A percentile compares a stretch with the other conserved stretches of the same genome.
Conservation (phyloP, 768 basidiomycete genomes). For the Lactifluus volemus region DNA sequence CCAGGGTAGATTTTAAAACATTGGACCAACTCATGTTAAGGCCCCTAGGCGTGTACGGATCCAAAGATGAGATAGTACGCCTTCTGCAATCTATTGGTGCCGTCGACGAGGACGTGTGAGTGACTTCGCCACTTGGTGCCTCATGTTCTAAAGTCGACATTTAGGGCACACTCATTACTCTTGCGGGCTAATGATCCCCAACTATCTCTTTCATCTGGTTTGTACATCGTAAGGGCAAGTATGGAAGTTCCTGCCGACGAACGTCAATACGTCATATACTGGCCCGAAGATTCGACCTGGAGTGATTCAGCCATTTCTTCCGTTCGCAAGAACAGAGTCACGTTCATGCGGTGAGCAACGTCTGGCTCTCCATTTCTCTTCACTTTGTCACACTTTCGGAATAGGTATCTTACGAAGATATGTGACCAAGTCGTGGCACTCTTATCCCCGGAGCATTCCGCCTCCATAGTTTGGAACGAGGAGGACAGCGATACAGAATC, state of each 20-base stretch:
- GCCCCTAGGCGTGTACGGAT: constrained; percentile 51
- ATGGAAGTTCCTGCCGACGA: constrained; percentile 14
- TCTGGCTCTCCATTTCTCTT: not conserved
- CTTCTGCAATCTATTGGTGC: constrained; percentile 32
- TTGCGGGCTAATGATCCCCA: constrained; percentile 7
- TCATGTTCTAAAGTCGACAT: not conserved
- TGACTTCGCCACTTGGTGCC: not conserved
- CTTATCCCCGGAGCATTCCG: constrained; percentile 40
- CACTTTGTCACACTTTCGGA: not conserved
- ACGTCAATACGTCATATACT: constrained; percentile 43
- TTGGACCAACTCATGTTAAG: constrained; percentile 40
- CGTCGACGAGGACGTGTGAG: constrained; percentile 36
- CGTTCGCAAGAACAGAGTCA: constrained; percentile 43
- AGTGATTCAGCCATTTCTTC: constrained; percentile 37
- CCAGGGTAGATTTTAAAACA: constrained; percentile 45
- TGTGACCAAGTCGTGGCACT: constrained; percentile 46
- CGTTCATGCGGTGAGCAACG: constrained; percentile 47
- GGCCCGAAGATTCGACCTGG: constrained; percentile 57
- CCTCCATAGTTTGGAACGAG: constrained; percentile 38
- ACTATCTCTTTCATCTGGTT: constrained; percentile 37
- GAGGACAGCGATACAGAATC: constrained; percentile 22
- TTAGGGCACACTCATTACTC: constrained; percentile 20
- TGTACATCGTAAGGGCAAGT: constrained; percentile 34
- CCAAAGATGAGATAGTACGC: constrained; percentile 39
- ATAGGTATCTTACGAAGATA: constrained; percentile 21